Evolutionary conservation across 495 filamentous ascomycete genomes (phyloP).

Genomic region (Hypoxylon subgilvum): DNA sequence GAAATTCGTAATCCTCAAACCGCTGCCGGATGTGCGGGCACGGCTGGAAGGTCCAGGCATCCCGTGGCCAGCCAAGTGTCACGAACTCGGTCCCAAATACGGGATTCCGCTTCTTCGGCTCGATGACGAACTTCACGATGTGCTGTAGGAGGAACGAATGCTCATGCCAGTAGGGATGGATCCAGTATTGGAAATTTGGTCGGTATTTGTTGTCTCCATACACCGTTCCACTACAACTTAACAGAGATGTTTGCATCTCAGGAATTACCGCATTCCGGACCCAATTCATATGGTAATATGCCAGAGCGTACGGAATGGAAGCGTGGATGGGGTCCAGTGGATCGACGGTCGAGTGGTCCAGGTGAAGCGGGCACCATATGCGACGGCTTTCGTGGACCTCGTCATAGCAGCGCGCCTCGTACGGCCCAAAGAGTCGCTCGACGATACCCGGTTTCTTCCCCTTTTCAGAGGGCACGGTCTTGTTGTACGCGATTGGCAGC

Average conservation of each 20-base stretch:
- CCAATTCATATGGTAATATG: slow-evolving; percentile 38
- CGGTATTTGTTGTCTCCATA: slow-evolving; percentile 9
- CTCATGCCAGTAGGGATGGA: slow-evolving; percentile 12
- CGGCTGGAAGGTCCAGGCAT: slow-evolving; percentile 25
- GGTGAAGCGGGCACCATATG: slow-evolving; percentile 26
- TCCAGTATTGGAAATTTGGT: slow-evolving; percentile 22
- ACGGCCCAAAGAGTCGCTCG: not conserved
- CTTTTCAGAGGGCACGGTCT: slow-evolving; percentile 16
- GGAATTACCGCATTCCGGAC: slow-evolving; percentile 10
- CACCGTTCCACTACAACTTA: slow-evolving; percentile 17
- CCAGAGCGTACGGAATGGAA: slow-evolving; percentile 32
- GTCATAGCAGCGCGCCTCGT: slow-evolving; percentile 3
- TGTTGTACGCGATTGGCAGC: slow-evolving; percentile 29
- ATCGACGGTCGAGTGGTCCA: slow-evolving; percentile 10
- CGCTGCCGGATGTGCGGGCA: slow-evolving; percentile 34
- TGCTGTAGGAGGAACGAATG: slow-evolving; percentile 29
- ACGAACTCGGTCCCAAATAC: slow-evolving; percentile 1
- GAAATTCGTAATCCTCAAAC: slow-evolving; percentile 28
- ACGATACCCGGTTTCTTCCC: slow-evolving; percentile 20
- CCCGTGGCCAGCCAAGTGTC: not conserved
- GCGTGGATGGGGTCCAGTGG: slow-evolving; percentile 31
- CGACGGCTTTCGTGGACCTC: slow-evolving; percentile 5
- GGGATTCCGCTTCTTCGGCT: slow-evolving; percentile 28
- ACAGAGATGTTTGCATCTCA: not conserved
- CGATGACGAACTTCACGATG: slow-evolving; percentile 26